Conservation (phyloP, 306 rosid species). For the Fragaria ananassa region DNA sequence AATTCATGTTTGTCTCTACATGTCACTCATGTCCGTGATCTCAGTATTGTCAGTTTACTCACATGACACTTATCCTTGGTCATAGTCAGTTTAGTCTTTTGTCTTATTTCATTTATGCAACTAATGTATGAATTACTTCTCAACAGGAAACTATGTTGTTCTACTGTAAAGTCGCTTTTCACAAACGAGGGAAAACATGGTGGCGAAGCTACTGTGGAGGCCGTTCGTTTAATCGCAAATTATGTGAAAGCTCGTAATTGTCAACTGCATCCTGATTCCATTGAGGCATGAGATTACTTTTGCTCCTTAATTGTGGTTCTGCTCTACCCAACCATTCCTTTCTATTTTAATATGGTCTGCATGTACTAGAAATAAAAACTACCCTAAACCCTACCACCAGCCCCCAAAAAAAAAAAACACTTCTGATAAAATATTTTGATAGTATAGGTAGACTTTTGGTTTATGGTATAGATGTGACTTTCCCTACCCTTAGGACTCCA, state of each 20-base stretch:
- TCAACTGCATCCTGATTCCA: constrained; percentile 73
- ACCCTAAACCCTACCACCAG: not conserved
- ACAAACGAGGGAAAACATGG: constrained; percentile 86
- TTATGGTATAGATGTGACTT: not conserved
- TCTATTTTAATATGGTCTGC: not conserved
- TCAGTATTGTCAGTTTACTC: not conserved
- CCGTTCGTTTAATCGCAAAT: constrained; percentile 84
- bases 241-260: constrained; percentile 74
- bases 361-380: not conserved
- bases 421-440: not conserved
- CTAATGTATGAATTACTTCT: constrained; percentile 28
- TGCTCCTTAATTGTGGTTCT: not conserved
- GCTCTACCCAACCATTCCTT: not conserved
- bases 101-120: not conserved
- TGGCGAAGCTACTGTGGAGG: constrained; percentile 83
- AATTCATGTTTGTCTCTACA: not conserved
- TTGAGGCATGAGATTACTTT: constrained; percentile 50
- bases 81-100: not conserved
- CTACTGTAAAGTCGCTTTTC: constrained; percentile 67
- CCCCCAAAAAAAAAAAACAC: no score
- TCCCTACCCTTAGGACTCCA: not conserved
- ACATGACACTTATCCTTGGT: not conserved
- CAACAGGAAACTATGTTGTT: constrained; percentile 72
- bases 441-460: not conserved
- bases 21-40: not conserved